phyloP scores from a whole-genome alignment of 805 yeast species.

The Pichia scutulata region DNA sequence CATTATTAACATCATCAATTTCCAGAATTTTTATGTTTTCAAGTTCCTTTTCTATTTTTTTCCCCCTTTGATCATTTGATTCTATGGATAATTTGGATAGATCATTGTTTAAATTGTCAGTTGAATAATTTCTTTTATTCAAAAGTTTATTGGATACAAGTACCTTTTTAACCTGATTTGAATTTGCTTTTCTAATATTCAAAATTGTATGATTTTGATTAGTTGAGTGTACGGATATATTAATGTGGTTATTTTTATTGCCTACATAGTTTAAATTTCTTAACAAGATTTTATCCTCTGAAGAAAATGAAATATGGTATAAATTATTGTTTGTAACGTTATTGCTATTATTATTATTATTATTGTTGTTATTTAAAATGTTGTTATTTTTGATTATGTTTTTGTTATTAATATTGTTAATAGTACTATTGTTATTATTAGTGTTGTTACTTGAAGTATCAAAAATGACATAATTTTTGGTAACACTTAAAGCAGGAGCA shows the following conservation, averaged over 20 bases:
- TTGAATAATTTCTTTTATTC: conserved; percentile 1
- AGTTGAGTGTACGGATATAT: conserved; percentile 18
- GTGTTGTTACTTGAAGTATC: conserved; percentile 18
- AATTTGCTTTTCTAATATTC: conserved; percentile 25
- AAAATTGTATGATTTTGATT: conserved; percentile 18
- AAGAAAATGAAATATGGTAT: neutral
- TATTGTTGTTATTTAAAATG: neutral
- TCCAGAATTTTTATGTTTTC: neutral
- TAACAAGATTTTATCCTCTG: conserved; percentile 16
- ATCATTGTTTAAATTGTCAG: conserved; percentile 15
- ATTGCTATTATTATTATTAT: neutral
- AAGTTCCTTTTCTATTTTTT: neutral
- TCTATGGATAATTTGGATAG: conserved; percentile 8
- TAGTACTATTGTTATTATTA: conserved; percentile 9
- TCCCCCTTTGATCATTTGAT: conserved; percentile 1
- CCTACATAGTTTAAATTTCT: conserved; percentile 19
- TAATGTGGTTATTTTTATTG: conserved; percentile 27
- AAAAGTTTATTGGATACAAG: conserved; percentile 11
- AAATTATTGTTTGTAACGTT: neutral
- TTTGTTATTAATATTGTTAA: neutral
- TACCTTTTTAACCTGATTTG: conserved; percentile 22
- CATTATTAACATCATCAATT: neutral
- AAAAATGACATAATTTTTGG: conserved; percentile 25
- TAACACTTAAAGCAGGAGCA: conserved; percentile 21
- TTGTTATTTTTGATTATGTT: neutral